A percentile compares a stretch with the other conserved stretches of the same genome.
These are phyloP conservation scores for Fusarium sp. DNA, from an alignment of 2,329 filamentous ascomycete genomes.

Conservation along the genomic window DNA sequence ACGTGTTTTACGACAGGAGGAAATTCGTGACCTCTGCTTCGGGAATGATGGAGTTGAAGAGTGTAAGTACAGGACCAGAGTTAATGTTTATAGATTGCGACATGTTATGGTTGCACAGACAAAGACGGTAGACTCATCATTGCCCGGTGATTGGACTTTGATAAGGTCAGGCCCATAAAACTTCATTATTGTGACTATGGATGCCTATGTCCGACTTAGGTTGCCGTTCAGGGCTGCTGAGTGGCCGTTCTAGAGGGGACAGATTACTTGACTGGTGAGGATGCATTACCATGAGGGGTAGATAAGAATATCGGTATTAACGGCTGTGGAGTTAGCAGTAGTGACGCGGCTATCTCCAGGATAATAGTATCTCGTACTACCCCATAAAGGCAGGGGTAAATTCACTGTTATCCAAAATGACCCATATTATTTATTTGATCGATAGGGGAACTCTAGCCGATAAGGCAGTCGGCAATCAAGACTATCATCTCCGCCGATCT, in stretches of 20 bases:
- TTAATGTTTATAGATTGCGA: conserved; percentile 5
- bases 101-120: not conserved
- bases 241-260: too few relatives aligned
- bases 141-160: not conserved
- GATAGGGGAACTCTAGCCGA: conserved; percentile 12
- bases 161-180: not conserved
- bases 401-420: too few relatives aligned
- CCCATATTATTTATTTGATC: too few relatives aligned
- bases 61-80: not conserved
- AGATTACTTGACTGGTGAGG: too few relatives aligned
- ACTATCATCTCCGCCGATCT: conserved; percentile 7
- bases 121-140: rapidly evolving
- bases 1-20: rapidly evolving
- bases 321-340: too few relatives aligned
- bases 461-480: not conserved
- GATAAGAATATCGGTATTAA: too few relatives aligned
- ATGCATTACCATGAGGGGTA: too few relatives aligned
- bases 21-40: not conserved
- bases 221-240: not conserved
- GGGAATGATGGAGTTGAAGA: too few relatives aligned
- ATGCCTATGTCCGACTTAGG: not conserved
- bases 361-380: too few relatives aligned
- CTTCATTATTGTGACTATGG: not conserved
- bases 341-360: too few relatives aligned
- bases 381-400: too few relatives aligned